Evolutionary conservation across 2,329 filamentous ascomycete species (phyloP).

Genomic region (Fusarium concolor): DNA sequence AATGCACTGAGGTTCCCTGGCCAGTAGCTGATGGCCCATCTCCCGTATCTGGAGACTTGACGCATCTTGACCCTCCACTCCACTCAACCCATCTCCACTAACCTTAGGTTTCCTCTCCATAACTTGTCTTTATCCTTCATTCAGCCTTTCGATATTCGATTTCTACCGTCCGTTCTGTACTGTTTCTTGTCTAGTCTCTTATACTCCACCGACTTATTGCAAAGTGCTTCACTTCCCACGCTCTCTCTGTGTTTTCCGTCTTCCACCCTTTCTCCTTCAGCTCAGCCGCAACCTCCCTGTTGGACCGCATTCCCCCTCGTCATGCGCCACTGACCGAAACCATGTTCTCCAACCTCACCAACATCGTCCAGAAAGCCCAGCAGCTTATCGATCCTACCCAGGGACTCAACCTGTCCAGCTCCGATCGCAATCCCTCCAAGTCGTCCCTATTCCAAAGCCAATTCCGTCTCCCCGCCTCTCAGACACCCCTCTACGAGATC

Average conservation of each 20-base stretch:
- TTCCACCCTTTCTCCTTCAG: not conserved
- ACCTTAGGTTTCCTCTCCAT: constrained; percentile 24
- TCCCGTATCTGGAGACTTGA: constrained; percentile 36
- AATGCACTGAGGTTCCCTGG: constrained; percentile 34
- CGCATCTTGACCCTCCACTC: constrained; percentile 32
- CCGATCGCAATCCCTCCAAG: constrained; percentile 88
- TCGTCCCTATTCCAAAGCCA: constrained; percentile 93
- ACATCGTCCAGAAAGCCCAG: constrained; percentile 94
- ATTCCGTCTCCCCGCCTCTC: constrained; percentile 92
- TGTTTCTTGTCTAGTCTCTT: constrained; percentile 5
- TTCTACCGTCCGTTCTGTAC: constrained; percentile 13
- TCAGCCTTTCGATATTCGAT: constrained; percentile 26
- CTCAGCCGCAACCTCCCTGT: constrained; percentile 30
- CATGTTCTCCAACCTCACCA: constrained; percentile 74
- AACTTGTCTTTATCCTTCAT: constrained; percentile 24
- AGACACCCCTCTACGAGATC: constrained; percentile 96
- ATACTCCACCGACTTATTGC: not conserved
- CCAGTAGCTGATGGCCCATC: constrained; percentile 25
- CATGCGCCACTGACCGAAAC: constrained; percentile 56
- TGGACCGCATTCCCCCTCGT: constrained; percentile 43
- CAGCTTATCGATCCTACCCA: constrained; percentile 92
- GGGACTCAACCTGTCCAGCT: constrained; percentile 76
- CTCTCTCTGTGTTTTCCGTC: not conserved
- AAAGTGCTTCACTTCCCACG: not conserved
- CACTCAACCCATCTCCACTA: constrained; percentile 25